Conservation (phyloP, 768 basidiomycete genomes). For the Tubosaeta sp. region DNA sequence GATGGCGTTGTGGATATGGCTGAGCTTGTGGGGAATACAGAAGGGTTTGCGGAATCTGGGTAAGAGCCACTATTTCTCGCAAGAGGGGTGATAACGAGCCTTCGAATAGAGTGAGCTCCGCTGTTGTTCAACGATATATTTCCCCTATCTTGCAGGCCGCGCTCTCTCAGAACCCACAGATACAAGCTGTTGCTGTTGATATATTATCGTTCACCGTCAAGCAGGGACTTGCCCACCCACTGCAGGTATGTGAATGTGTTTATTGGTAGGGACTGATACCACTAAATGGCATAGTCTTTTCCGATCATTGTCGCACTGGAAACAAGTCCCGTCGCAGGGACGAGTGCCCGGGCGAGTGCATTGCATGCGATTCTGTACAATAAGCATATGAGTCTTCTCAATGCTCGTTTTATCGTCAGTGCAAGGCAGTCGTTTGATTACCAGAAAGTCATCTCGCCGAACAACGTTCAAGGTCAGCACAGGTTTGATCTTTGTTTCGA, state of each 20-base stretch:
- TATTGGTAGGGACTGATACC: background rate
- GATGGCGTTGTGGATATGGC: constrained; percentile 74
- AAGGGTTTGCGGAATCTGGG: constrained; percentile 97
- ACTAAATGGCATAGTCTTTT: constrained; percentile 56
- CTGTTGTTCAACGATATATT: constrained; percentile 91
- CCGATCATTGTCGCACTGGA: constrained; percentile 93
- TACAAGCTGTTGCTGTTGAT: constrained; percentile 83
- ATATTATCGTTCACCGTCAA: constrained; percentile 90
- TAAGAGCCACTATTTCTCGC: constrained; percentile 35
- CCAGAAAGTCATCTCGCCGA: constrained; percentile 54
- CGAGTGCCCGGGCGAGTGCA: constrained; percentile 73
- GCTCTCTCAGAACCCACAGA: constrained; percentile 61
- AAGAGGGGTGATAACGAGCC: background rate
- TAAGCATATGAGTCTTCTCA: constrained; percentile 88
- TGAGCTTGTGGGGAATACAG: constrained; percentile 91
- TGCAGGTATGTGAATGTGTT: constrained; percentile 57
- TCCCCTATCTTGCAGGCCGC: constrained; percentile 77
- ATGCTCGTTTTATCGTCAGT: constrained; percentile 77
- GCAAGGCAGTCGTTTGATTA: constrained; percentile 82
- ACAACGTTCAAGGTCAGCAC: constrained; percentile 49
- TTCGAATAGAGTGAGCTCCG: constrained; percentile 77
- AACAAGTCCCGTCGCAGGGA: constrained; percentile 57
- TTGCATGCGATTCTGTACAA: constrained; percentile 79
- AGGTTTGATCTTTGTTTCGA: background rate
- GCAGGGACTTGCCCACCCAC: constrained; percentile 92